Base-by-base conservation (phyloP, 768 basidiomycete species). In the Boletus barrowsii region DNA sequence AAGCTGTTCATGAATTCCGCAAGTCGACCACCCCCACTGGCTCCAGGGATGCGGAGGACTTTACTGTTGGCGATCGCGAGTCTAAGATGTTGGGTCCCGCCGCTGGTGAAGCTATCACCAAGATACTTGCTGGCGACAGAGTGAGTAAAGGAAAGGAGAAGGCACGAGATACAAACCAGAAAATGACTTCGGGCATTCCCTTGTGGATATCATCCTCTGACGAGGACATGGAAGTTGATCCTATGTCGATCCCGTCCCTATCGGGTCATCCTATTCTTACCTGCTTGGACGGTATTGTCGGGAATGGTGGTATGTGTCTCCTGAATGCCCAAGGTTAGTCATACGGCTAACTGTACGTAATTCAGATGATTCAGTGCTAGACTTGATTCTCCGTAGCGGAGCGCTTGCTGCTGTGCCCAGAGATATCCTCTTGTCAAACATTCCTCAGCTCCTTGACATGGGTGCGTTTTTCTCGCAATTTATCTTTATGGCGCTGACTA, bases 101-200 rank as follows among this genome's bases (percentile, higher is more conserved):
- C 35, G 67, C 69, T 4, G 77, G 76, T 14, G 71, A 76, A 56
- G 76, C 71, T 10, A 75, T 84, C 42, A 68, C 64, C 17, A 73
- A 71, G 48, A 76, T 84, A 37, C 64, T 84, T 37, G 64, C 71
- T 48, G 62, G 68, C 15, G 77, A 83, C 54, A 73, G 69, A 45
- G 66, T 52, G 8, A 67, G 67, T 13, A 61, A 65, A 53, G 56
- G 59, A 37, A 71, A 66, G 47, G 53, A 37, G 40, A 69, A 52
- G 54, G 73, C 67, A 11, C 56, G 68, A 46, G 56, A 59, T 39
- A 59, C 50, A 0, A 61, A 66, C 42, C 55, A 62, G 50, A 61
- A 51, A 37, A 52, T 51, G 13, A 54, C 57, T 0, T 32, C 58
- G 10, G 70, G 67, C 2, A 58, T 74, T 22, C 53, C 65, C 24